A percentile compares a stretch with the other conserved stretches of the same genome.
Conservation (phyloP, 257 asterid species). For the Solanum habrochaites region DNA sequence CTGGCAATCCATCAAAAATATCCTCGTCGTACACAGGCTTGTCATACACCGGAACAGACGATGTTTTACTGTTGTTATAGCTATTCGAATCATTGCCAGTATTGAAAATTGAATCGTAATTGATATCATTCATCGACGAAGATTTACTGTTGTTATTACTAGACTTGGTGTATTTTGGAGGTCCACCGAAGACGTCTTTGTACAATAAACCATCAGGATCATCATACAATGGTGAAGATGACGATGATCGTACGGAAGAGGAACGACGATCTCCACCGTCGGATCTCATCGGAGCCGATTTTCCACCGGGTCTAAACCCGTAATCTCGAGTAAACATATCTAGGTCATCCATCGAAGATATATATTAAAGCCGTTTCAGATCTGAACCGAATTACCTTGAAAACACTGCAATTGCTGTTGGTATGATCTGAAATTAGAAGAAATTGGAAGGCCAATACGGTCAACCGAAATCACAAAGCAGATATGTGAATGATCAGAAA, state of each 20-base stretch:
- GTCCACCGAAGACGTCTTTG: constrained; percentile 69
- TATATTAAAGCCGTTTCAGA: constrained; percentile 18
- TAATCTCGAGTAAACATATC: constrained; percentile 66
- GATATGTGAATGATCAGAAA: background rate
- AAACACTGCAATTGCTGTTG: constrained; percentile 6
- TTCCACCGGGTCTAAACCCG: constrained; percentile 64
- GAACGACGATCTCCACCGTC: constrained; percentile 50
- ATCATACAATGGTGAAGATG: constrained; percentile 1
- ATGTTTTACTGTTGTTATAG: constrained; percentile 18
- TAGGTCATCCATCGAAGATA: constrained; percentile 68
- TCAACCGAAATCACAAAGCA: background rate
- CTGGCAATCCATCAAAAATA: constrained; percentile 86
- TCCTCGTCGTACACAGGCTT: constrained; percentile 95
- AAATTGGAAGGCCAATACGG: background rate
- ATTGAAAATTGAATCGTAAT: constrained; percentile 43
- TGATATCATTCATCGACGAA: constrained; percentile 36
- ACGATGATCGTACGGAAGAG: constrained; percentile 28
- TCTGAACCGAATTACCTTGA: constrained; percentile 22
- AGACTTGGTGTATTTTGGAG: constrained; percentile 47
- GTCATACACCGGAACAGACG: constrained; percentile 76
- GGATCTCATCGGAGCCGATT: constrained; percentile 95
- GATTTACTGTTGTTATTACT: constrained; percentile 11
- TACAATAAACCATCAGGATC: constrained; percentile 27
- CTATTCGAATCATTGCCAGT: constrained; percentile 14
- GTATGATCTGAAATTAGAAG: constrained; percentile 20